These are phyloP conservation scores for Stagonosporopsis vannaccii DNA, from an alignment of 2,329 filamentous ascomycete species.

Conservation along the genomic window DNA sequence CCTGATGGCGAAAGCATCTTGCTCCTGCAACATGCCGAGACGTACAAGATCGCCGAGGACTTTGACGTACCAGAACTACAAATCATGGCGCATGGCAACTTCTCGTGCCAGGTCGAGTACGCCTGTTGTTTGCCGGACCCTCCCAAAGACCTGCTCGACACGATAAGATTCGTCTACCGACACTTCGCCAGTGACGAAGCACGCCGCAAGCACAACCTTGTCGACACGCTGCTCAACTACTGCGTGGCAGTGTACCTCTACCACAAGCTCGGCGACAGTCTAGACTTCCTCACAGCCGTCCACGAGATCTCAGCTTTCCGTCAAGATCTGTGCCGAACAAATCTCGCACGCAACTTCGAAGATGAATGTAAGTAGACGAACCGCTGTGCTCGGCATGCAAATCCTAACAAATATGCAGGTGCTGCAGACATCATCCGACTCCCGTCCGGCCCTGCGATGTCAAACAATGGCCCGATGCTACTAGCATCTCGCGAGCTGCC, in stretches of 20 bases:
- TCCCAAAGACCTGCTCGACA: conserved; percentile 50
- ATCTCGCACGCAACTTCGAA: conserved; percentile 47
- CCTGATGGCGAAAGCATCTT: conserved; percentile 34
- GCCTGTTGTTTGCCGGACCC: conserved; percentile 48
- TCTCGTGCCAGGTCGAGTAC: conserved; percentile 50
- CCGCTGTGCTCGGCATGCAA: background rate
- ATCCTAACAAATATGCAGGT: background rate
- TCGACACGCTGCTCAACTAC: conserved; percentile 54
- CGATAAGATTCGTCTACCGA: conserved; percentile 48
- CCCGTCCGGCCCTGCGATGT: background rate
- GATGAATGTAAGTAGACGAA: conserved; percentile 49
- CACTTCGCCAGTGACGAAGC: conserved; percentile 34
- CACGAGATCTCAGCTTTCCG: conserved; percentile 50
- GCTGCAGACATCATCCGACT: conserved; percentile 15
- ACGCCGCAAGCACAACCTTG: conserved; percentile 36
- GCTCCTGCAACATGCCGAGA: conserved; percentile 51
- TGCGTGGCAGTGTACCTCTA: conserved; percentile 50
- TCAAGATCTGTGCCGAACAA: conserved; percentile 50
- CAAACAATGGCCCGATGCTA: conserved; percentile 15
- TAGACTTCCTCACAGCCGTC: conserved; percentile 48
- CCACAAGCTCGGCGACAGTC: conserved; percentile 47
- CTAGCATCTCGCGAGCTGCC: conserved; percentile 17
- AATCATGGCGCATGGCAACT: conserved; percentile 49
- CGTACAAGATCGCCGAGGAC: conserved; percentile 51
- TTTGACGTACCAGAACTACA: conserved; percentile 52